A percentile compares a stretch with the other conserved stretches of the same genome.
phyloP scores from a whole-genome alignment of 2,329 filamentous ascomycete species.

The Penicillium freii region DNA sequence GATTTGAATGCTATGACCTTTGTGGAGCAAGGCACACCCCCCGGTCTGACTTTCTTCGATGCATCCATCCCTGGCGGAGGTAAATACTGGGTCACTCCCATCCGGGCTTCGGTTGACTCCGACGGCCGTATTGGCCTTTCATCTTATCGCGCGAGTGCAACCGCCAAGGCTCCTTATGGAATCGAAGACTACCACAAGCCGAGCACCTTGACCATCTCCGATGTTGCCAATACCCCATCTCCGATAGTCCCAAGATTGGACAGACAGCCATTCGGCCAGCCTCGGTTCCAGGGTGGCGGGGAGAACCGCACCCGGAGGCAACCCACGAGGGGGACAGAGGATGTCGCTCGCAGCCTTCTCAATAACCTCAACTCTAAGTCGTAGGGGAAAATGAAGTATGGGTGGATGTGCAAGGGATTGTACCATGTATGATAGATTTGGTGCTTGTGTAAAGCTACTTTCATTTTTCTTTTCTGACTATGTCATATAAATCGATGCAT shows the following conservation, averaged over 20 bases:
- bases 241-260: constrained; percentile 35
- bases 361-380: constrained; percentile 27
- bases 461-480: constrained; percentile 24
- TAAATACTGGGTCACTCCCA: constrained; percentile 53
- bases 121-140: constrained; percentile 45
- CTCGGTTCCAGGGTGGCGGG: constrained; percentile 16
- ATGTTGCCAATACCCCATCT: constrained; percentile 25
- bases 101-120: constrained; percentile 47
- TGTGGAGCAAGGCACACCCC: constrained; percentile 35
- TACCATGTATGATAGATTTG: constrained; percentile 34
- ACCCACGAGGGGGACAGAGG: constrained; percentile 25
- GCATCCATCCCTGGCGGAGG: constrained; percentile 49
- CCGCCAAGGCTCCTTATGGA: constrained; percentile 36
- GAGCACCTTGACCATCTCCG: constrained; percentile 26
- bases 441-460: constrained; percentile 31
- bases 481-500: constrained; percentile 27
- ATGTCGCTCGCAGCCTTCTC: constrained; percentile 34
- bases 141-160: constrained; percentile 34
- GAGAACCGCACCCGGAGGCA: constrained; percentile 4
- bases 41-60: constrained; percentile 46
- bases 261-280: constrained; percentile 15
- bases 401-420: constrained; percentile 22
- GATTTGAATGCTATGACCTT: constrained; percentile 38
- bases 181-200: constrained; percentile 38
- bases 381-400: constrained; percentile 4